Base-by-base conservation (phyloP, 2,329 filamentous ascomycete genomes). In the Epichloe glyceriae region DNA sequence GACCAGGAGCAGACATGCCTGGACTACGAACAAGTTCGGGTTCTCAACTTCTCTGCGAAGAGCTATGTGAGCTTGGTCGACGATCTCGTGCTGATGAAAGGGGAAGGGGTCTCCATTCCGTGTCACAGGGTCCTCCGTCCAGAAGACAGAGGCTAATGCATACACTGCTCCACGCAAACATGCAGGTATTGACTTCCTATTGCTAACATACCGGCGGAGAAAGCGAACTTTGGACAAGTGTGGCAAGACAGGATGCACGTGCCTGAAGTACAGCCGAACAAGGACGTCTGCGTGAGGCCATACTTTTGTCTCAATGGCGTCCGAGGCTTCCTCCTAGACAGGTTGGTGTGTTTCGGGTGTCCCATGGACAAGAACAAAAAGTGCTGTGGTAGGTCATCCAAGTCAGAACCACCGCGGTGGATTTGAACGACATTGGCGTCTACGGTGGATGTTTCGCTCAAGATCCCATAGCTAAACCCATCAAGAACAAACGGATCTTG, bases 401-500 rank as follows among this genome's bases (percentile, higher is more conserved):
- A 53, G 34, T 60, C 54, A 3, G 60, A 49, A 46, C 65, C 58
- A 10, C 70, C 70, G 14, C 63, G 55, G 38, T 67, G 64, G 0
- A 72, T 68, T 48, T 73, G 70, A 19, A 70, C 60, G 46, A 73
- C 66, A 46, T 71, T 70, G 52, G 69, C 71, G 51, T 72, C 70
- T 7, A 74, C 62, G 26, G 69, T 68, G 17, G 66, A 64, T n/a
- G 68, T 67, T 46, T 67, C 65, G 42, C 71, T 73, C 43, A 73
- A 59, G 30, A 74, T 67, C 17, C 70, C 65, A 37, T 72, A 73
- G 17, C 71, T 63, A 50, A 75, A 74, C 11, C 70, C 71, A 38
- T 70, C 68, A 4, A 75, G 62, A 8, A 74, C 63, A 54, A 72
- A 66, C 1, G 70, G 66, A 50, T 74, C 73, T 54, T 75, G 72